Base-by-base conservation (phyloP, 2,329 filamentous ascomycete species). In the Botrytis cinerea region DNA sequence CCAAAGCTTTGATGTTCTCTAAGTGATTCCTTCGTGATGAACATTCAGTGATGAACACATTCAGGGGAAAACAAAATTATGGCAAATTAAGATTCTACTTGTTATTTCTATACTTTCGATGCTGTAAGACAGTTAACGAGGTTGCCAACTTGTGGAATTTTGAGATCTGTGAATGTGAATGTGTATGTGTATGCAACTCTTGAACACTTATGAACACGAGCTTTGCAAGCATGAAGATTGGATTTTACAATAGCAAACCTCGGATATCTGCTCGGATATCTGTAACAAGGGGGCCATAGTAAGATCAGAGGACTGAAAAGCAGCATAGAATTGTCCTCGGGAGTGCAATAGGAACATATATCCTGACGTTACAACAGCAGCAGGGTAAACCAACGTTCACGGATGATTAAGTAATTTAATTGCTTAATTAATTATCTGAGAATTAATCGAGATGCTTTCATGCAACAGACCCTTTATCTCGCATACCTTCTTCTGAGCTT, bases 1-100 rank as follows among this genome's bases (percentile, higher is more conserved):
- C 4, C 18, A 16, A 35, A 4, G 1, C 9, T 20, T 5, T 14
- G 9, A 60, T 1, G 4, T 4, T 60, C 10, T 25, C 0, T 12
- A 22, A 12, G 18, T 6, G 32, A 5, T 10, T 35, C 2, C 4
- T 22, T 20, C 18, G 35, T 61, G 48, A n/a, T 54, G 9, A n/a
- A 54, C 12, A 54, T n/a, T 54, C 48, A n/a, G 4, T n/a, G 25
- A n/a, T 51, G 25, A 51, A 51, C 4, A 51, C 4, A n/a, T 51
- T 38, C 9, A 1, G 38, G 8, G 14, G 2, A 45, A 16, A 45
- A 45, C 10, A 45, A 16, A 28, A 16, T 16, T 2, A 3, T 8
- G 1, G 7, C n/a, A 57, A 3, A 9, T 18, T 25, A 28, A 7
- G 14, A 8, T 28, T 18, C 6, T 14, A 14, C 51, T 57, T n/a